These are phyloP conservation scores for Entomortierella chlamydospora DNA, from an alignment of 192 early-diverging fungal species.

Conservation along the genomic window DNA sequence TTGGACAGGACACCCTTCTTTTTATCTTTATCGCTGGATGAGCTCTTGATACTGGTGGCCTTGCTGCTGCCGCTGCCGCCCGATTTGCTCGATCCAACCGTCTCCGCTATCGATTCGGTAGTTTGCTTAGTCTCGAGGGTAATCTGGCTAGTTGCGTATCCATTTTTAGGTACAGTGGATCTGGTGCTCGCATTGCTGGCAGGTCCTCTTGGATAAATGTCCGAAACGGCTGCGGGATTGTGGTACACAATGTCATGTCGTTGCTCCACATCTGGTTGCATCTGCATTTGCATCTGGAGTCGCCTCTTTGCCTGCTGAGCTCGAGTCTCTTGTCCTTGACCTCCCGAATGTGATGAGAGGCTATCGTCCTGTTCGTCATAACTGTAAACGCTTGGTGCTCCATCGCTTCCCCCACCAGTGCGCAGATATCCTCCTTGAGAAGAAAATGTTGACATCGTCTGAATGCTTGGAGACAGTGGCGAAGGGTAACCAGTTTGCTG, in stretches of 20 bases:
- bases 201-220: not conserved
- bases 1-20: conserved; percentile 43
- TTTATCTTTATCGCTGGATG: conserved; percentile 28
- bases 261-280: conserved; percentile 8
- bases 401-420: conserved; percentile 21
- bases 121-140: conserved; percentile 9
- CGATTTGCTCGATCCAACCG: conserved; percentile 18
- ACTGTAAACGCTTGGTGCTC: conserved; percentile 20
- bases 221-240: not conserved
- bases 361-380: conserved; percentile 34
- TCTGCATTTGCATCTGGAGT: conserved; percentile 49
- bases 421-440: conserved; percentile 17
- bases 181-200: too few relatives aligned
- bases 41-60: conserved; percentile 35
- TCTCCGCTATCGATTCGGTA: conserved; percentile 7
- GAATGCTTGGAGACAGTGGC: conserved; percentile 19
- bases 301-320: conserved; percentile 41
- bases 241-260: not conserved
- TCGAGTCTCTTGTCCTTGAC: not conserved
- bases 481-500: conserved; percentile 23
- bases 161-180: too few relatives aligned
- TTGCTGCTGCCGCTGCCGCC: conserved; percentile 34
- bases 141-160: conserved; percentile 16
- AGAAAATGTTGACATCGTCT: not conserved
- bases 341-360: conserved; percentile 7